These are phyloP conservation scores for Rubus parviflorus DNA, from an alignment of 306 rosid species.

Conservation along the genomic window DNA sequence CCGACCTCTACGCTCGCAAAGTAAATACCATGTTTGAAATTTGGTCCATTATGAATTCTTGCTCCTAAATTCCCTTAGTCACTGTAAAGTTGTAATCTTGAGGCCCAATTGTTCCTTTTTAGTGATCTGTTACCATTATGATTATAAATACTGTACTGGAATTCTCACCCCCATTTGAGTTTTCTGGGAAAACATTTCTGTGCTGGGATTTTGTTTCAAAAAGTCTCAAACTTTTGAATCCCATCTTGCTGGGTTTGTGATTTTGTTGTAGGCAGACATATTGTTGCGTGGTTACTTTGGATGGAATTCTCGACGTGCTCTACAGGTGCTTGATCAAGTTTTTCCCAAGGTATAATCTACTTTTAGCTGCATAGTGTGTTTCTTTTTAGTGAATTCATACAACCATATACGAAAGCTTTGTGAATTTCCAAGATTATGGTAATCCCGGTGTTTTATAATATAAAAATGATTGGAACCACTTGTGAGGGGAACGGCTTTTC, in stretches of 20 bases:
- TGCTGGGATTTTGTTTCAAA: not conserved
- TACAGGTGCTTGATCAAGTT: constrained; percentile 66
- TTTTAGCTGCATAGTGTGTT: not conserved
- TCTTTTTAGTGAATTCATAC: not conserved
- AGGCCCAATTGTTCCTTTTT: not conserved
- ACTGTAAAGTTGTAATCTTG: not conserved
- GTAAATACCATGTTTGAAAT: constrained; percentile 22
- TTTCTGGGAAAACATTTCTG: not conserved
- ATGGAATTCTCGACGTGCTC: constrained; percentile 90
- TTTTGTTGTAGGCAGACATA: constrained; percentile 74
- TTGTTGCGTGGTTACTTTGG: constrained; percentile 77
- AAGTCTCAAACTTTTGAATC: not conserved
- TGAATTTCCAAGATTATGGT: not conserved
- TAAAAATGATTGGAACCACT: not conserved
- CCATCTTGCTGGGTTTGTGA: constrained; percentile 4
- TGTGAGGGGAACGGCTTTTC: not conserved
- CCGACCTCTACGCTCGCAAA: constrained; percentile 85
- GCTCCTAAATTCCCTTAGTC: too few relatives aligned
- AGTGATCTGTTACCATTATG: not conserved
- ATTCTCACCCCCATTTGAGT: not conserved
- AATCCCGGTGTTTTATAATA: not conserved
- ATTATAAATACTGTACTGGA: not conserved
- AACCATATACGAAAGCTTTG: not conserved
- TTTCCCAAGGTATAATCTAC: constrained; percentile 70
- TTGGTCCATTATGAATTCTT: too few relatives aligned